Base-by-base conservation (phyloP, 176 grass and related monocot species). In the Leersia perrieri region DNA sequence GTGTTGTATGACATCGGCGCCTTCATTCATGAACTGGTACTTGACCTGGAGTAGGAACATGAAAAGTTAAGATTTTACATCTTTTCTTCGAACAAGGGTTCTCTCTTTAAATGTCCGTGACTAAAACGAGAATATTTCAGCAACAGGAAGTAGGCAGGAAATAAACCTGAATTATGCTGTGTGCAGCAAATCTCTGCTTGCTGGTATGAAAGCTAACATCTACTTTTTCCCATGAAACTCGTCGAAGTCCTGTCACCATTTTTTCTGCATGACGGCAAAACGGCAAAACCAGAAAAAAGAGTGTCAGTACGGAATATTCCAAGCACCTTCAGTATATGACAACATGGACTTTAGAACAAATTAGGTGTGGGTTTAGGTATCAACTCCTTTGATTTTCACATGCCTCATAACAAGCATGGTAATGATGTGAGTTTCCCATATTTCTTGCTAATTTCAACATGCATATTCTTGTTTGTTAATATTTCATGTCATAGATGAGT, bases 91-190 rank as follows among this genome's bases (percentile, higher is more conserved):
- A 13, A n/a, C 10, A 62, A 82, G 34, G 78, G 20, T 23, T 28
- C 7, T 28, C 20, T 25, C 42, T 7, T 28, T 18, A 5, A 39
- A 40, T 31, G 3, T 23, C 30, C 20, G 3, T 62, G 25, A 5
- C 29, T 18, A 29, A 68, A 78, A 67, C 14, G 7, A 38, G 73
- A 4, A 11, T 22, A 20, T 49, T 7, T 66, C 7, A 31, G 26
- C 10, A 26, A 68, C 41, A 60, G 67, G 9, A 63, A 9, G 32
- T 39, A 68, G 18, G 57, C 33, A 32, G 71, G 11, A 2, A 35
- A 34, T 9, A 42, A 9, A 94, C 92, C 88, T 99, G 96, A 76
- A 99, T 99, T 28, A 91, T 86, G 76, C 90, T 99, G 47, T 95
- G 96, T 2, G 90, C 86, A 9, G 89, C 86, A 14, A 95, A 88